Evolutionary conservation across 2,329 filamentous ascomycete genomes (phyloP).

Genomic region (Seiridium unicorne): DNA sequence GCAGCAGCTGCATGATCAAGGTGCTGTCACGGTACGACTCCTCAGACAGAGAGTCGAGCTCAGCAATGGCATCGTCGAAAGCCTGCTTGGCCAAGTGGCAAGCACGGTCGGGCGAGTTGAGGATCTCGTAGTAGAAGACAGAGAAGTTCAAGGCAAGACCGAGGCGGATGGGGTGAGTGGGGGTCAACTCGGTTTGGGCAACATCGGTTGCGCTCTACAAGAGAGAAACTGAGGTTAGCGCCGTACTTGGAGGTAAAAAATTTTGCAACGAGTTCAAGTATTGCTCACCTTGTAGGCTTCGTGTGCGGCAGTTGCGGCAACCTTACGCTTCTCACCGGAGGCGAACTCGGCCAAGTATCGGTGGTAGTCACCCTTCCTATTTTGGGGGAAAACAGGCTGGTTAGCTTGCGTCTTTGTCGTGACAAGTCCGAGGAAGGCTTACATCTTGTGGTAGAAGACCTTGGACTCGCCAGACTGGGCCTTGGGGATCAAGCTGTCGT

Average conservation of each 20-base stretch:
- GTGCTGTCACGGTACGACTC: slow-evolving; percentile 99
- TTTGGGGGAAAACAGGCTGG: slow-evolving; percentile 10
- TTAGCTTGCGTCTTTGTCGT: too few species aligned
- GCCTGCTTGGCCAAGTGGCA: slow-evolving; percentile 99
- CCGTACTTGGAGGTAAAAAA: background rate
- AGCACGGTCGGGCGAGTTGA: slow-evolving; percentile 95
- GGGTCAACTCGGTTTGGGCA: slow-evolving; percentile 94
- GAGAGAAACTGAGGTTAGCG: slow-evolving; percentile 11
- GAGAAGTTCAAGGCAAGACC: slow-evolving; percentile 99
- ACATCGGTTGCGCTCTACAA: slow-evolving; percentile 91
- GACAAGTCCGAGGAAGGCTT: slow-evolving; percentile 31
- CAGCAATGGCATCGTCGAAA: slow-evolving; percentile 96
- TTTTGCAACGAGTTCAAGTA: too few species aligned
- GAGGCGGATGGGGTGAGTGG: slow-evolving; percentile 96
- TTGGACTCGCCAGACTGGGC: slow-evolving; percentile 97
- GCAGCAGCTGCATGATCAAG: slow-evolving; percentile 97
- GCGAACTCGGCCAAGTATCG: slow-evolving; percentile 94
- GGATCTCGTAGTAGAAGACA: slow-evolving; percentile 99
- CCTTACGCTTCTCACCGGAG: slow-evolving; percentile 88
- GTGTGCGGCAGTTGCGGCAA: slow-evolving; percentile 80
- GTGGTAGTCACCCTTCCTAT: slow-evolving; percentile 96
- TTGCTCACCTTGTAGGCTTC: slow-evolving; percentile 91
- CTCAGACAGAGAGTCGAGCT: slow-evolving; percentile 96
- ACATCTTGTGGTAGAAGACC: slow-evolving; percentile 99
- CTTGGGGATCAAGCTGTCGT: slow-evolving; percentile 91